These are phyloP conservation scores for Gossypium trilobum DNA, from an alignment of 441 rosid genomes.

Conservation along the genomic window DNA sequence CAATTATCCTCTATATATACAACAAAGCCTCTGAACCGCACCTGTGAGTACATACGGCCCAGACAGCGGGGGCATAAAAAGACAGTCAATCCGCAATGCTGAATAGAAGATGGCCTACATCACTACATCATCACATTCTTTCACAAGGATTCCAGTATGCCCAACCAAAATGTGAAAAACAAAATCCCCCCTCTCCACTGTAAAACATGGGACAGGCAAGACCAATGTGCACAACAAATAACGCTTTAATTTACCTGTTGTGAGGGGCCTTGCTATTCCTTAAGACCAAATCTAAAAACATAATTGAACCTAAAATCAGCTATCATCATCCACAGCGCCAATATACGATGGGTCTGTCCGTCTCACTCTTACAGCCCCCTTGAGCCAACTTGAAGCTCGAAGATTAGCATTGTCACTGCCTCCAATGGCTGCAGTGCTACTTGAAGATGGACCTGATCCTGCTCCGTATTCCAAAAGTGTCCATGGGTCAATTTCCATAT, in stretches of 20 bases:
- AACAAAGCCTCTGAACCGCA: slow-evolving; percentile 32
- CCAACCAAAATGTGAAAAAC: slow-evolving; percentile 11
- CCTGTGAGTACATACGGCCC: slow-evolving; percentile 23
- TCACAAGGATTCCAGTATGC: slow-evolving; percentile 6
- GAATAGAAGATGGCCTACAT: slow-evolving; percentile 10
- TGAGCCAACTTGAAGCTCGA: slow-evolving; percentile 83
- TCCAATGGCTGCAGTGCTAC: slow-evolving; percentile 36
- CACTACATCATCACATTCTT: slow-evolving; percentile 19
- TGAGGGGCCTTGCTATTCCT: slow-evolving; percentile 19
- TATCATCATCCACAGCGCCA: slow-evolving; percentile 90
- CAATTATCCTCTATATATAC: slow-evolving; percentile 56
- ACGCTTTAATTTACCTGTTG: slow-evolving; percentile 20
- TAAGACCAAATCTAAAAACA: slow-evolving; percentile 26
- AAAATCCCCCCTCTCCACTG: slow-evolving; percentile 22
- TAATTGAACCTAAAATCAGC: slow-evolving; percentile 39
- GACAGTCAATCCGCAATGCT: slow-evolving; percentile 30
- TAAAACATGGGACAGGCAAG: slow-evolving; percentile 20
- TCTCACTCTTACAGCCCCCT: slow-evolving; percentile 82
- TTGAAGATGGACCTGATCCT: slow-evolving; percentile 59
- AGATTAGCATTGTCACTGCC: slow-evolving; percentile 65
- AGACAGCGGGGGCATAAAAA: slow-evolving; percentile 24
- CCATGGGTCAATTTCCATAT: slow-evolving; percentile 86
- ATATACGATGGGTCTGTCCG: slow-evolving; percentile 76
- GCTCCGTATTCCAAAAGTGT: slow-evolving; percentile 85
- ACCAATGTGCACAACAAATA: slow-evolving; percentile 14